Conservation (phyloP, 495 filamentous ascomycete species). For the Aspergillus mulundensis region DNA sequence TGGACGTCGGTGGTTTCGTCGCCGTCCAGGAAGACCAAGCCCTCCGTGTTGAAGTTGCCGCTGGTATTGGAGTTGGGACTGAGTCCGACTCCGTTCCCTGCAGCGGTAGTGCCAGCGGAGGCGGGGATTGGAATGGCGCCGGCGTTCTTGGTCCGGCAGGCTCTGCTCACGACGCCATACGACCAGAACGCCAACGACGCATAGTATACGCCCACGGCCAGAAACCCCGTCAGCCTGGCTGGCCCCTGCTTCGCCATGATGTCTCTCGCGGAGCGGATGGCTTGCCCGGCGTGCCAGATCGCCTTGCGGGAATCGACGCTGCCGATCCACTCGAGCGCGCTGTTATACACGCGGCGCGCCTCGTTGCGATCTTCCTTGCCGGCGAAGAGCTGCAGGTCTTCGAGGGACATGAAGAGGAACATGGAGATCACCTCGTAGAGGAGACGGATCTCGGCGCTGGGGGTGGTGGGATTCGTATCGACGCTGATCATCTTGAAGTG, state of each 20-base stretch:
- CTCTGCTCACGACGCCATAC: slow-evolving; percentile 47
- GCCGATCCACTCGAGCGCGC: slow-evolving; percentile 50
- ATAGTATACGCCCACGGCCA: slow-evolving; percentile 57
- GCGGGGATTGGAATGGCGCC: too few species aligned
- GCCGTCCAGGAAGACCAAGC: slow-evolving; percentile 46
- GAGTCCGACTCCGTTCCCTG: not conserved
- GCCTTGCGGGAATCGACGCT: slow-evolving; percentile 50
- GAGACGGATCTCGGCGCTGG: slow-evolving; percentile 34
- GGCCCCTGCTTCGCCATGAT: slow-evolving; percentile 22
- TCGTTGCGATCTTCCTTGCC: slow-evolving; percentile 61
- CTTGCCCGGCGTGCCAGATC: slow-evolving; percentile 61
- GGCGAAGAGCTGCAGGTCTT: slow-evolving; percentile 62
- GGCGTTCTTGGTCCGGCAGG: slow-evolving; percentile 20
- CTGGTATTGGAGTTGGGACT: not conserved
- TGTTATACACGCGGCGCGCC: slow-evolving; percentile 49
- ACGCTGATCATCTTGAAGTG: slow-evolving; percentile 38
- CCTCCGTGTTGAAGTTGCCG: not conserved
- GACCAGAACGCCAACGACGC: slow-evolving; percentile 59
- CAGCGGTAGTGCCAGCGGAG: too few species aligned
- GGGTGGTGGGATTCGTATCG: not conserved
- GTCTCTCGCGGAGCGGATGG: slow-evolving; percentile 48
- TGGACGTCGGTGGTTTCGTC: slow-evolving; percentile 39
- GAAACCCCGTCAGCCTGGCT: slow-evolving; percentile 52
- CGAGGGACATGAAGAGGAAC: slow-evolving; percentile 57
- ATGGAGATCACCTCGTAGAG: slow-evolving; percentile 54